Conservation (phyloP, 83 land plant species). For the Diphasiastrum complanatum region DNA sequence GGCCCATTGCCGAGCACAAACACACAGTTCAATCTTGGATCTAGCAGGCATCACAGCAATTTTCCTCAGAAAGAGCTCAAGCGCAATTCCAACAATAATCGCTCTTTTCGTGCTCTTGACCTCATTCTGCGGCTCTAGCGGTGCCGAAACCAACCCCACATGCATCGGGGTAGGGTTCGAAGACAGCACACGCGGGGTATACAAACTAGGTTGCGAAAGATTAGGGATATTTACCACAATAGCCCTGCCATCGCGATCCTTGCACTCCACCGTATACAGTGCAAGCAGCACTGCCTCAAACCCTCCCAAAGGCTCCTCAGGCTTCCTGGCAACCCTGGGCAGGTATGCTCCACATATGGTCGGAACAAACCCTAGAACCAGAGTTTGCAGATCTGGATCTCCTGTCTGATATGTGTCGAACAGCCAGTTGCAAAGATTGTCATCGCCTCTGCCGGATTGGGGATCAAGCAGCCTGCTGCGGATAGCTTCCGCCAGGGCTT, state of each 20-base stretch:
- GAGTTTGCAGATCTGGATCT: slow-evolving; percentile 56
- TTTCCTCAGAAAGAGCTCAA: slow-evolving; percentile 57
- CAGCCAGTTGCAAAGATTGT: slow-evolving; percentile 84
- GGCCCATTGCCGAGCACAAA: slow-evolving; percentile 43
- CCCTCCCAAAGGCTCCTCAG: slow-evolving; percentile 56
- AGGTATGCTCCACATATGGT: slow-evolving; percentile 65
- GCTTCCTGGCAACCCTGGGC: slow-evolving; percentile 37
- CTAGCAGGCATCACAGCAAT: slow-evolving; percentile 50
- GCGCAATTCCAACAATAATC: slow-evolving; percentile 64
- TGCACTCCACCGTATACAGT: slow-evolving; percentile 60
- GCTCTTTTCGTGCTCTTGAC: slow-evolving; percentile 70
- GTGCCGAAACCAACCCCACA: slow-evolving; percentile 24
- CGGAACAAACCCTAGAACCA: slow-evolving; percentile 73
- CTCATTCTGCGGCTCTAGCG: slow-evolving; percentile 75
- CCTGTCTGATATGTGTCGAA: slow-evolving; percentile 74
- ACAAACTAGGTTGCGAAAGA: slow-evolving; percentile 59
- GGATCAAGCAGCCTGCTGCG: slow-evolving; percentile 40
- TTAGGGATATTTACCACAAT: slow-evolving; percentile 53
- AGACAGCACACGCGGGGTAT: slow-evolving; percentile 31
- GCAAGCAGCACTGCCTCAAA: slow-evolving; percentile 84
- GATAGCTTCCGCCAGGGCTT: slow-evolving; percentile 30
- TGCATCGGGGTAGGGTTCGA: neutral
- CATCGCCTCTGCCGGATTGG: slow-evolving; percentile 53
- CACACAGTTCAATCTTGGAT: slow-evolving; percentile 75
- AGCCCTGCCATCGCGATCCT: slow-evolving; percentile 44